These are phyloP conservation scores for Mortierella sp. DNA, from an alignment of 371 early-diverging fungal species.

Conservation along the genomic window DNA sequence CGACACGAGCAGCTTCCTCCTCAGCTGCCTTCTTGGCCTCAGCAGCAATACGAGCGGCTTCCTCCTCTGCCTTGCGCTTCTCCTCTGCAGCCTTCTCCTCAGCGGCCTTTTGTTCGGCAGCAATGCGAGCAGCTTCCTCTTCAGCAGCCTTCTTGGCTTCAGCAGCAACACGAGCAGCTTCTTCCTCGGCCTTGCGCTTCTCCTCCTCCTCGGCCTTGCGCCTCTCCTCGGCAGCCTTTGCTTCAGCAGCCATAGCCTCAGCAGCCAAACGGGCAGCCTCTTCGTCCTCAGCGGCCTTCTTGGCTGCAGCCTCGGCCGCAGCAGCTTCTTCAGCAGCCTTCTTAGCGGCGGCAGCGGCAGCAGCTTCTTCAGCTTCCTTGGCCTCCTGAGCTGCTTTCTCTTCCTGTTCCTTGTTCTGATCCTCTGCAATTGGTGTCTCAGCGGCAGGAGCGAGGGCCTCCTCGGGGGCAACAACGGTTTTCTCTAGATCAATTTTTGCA, in stretches of 20 bases:
- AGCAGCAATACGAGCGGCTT: constrained; percentile 53
- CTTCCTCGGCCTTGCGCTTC: constrained; percentile 12
- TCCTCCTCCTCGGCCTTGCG: constrained; percentile 2
- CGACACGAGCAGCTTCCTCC: too few species aligned
- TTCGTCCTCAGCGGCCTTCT: neutral
- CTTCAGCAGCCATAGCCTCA: constrained; percentile 18
- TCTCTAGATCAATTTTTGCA: too few species aligned
- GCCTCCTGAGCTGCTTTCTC: constrained; percentile 10
- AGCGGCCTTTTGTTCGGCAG: constrained; percentile 16
- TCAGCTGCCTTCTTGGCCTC: constrained; percentile 57
- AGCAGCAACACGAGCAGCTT: constrained; percentile 4
- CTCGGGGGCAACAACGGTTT: constrained; percentile 18
- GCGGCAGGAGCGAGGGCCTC: constrained; percentile 6
- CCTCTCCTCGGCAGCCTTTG: constrained; percentile 23
- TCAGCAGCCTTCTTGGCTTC: constrained; percentile 20
- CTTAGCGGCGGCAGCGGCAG: constrained; percentile 1
- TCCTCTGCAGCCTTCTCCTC: constrained; percentile 20
- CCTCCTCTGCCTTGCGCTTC: constrained; percentile 12
- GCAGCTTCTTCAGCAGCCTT: constrained; percentile 10
- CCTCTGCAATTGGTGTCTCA: constrained; percentile 12
- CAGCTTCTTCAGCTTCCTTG: constrained; percentile 6
- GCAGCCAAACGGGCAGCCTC: constrained; percentile 2
- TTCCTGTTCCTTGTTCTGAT: constrained; percentile 9
- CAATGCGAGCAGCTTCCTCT: constrained; percentile 15
- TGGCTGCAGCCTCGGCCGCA: neutral